Evolutionary conservation across 768 basidiomycete species (phyloP).

Genomic region (Chalciporus chontae): DNA sequence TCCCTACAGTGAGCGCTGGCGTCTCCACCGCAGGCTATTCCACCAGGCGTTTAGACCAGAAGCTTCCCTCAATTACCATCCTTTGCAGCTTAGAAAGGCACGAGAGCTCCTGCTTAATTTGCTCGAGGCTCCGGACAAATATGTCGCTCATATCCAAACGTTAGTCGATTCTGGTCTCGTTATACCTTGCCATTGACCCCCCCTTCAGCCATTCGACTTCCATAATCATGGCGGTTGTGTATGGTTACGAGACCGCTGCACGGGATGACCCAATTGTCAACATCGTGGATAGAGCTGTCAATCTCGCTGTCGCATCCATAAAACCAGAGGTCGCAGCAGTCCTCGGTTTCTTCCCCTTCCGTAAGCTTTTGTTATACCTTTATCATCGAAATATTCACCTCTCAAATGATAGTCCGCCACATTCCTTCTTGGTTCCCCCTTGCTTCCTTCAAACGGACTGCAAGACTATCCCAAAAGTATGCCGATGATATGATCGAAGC

Average conservation of each 20-base stretch:
- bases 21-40: slow-evolving; percentile 27
- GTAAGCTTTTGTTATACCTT: slow-evolving; percentile 19
- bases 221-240: slow-evolving; percentile 30
- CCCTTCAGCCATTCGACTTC: slow-evolving; percentile 21
- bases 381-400: background rate
- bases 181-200: background rate
- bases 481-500: slow-evolving; percentile 23
- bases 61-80: slow-evolving; percentile 17
- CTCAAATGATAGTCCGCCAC: slow-evolving; percentile 25
- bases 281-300: slow-evolving; percentile 24
- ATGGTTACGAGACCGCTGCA: slow-evolving; percentile 25
- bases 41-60: slow-evolving; percentile 26
- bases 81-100: slow-evolving; percentile 24
- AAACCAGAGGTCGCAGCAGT: slow-evolving; percentile 30
- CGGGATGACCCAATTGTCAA: slow-evolving; percentile 26
- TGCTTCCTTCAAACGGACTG: slow-evolving; percentile 32
- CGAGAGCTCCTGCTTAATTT: slow-evolving; percentile 25
- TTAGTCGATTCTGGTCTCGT: slow-evolving; percentile 3
- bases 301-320: slow-evolving; percentile 19
- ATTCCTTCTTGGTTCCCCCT: slow-evolving; percentile 42
- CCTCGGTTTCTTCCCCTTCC: slow-evolving; percentile 36
- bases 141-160: slow-evolving; percentile 23
- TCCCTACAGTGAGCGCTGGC: slow-evolving; percentile 28
- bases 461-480: slow-evolving; percentile 18
- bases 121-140: slow-evolving; percentile 19